Conservation (phyloP, 2,329 filamentous ascomycete species). For the Pyrenochaeta sp. region DNA sequence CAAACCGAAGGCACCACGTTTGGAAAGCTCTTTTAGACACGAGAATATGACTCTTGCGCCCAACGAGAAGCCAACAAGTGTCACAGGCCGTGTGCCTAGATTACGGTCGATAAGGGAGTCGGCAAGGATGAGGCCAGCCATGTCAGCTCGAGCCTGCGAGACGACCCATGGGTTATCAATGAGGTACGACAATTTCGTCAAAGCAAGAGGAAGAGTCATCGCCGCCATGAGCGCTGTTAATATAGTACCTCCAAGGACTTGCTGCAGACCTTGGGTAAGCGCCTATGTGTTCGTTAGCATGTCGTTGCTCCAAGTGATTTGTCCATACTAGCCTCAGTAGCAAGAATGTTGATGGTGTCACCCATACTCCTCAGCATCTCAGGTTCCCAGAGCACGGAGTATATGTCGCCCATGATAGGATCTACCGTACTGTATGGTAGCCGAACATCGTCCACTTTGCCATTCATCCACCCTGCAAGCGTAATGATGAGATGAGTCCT, state of each 20-base stretch:
- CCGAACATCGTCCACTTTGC: slow-evolving; percentile 95
- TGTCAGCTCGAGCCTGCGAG: slow-evolving; percentile 88
- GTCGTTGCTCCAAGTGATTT: slow-evolving; percentile 31
- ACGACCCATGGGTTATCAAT: slow-evolving; percentile 99
- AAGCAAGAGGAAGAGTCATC: slow-evolving; percentile 86
- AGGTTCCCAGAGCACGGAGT: slow-evolving; percentile 96
- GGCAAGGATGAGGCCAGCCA: slow-evolving; percentile 89
- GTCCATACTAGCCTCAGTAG: slow-evolving; percentile 77
- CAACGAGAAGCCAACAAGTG: slow-evolving; percentile 92
- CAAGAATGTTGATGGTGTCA: slow-evolving; percentile 97
- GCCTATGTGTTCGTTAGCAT: slow-evolving; percentile 65
- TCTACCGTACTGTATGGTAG: slow-evolving; percentile 96
- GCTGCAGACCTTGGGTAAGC: slow-evolving; percentile 93
- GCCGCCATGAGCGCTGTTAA: slow-evolving; percentile 90
- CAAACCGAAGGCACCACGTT: slow-evolving; percentile 82
- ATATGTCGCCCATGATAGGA: slow-evolving; percentile 97
- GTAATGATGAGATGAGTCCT: slow-evolving; percentile 95
- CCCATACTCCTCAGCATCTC: slow-evolving; percentile 98
- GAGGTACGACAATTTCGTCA: slow-evolving; percentile 93
- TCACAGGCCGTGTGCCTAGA: slow-evolving; percentile 88
- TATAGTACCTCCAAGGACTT: slow-evolving; percentile 90
- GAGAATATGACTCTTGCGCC: slow-evolving; percentile 93
- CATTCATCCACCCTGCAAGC: slow-evolving; percentile 97
- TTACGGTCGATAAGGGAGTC: slow-evolving; percentile 94
- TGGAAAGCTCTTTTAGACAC: slow-evolving; percentile 85